phyloP scores from a whole-genome alignment of 2,329 filamentous ascomycete species.

The Diaporthe vaccinii region DNA sequence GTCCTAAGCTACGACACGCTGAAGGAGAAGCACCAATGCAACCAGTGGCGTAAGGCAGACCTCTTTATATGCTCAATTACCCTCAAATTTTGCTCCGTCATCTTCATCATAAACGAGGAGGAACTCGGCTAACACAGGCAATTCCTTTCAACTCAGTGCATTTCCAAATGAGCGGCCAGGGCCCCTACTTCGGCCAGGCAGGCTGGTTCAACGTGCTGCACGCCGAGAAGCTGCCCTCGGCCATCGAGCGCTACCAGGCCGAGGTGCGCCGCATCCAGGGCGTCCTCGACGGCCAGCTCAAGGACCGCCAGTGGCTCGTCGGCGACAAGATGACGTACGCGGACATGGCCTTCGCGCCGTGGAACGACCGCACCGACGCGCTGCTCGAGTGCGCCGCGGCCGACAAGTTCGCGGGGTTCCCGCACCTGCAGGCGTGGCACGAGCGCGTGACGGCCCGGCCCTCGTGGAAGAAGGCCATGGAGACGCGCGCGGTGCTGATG shows the following conservation, averaged over 20 bases:
- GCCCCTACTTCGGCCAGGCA: conserved; percentile 58
- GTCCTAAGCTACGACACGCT: conserved; percentile 51
- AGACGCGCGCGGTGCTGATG: conserved; percentile 39
- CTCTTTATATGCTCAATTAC: background rate
- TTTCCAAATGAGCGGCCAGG: conserved; percentile 58
- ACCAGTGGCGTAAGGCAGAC: conserved; percentile 45
- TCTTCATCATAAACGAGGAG: background rate
- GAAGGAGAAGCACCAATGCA: conserved; percentile 51
- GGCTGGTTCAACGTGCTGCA: conserved; percentile 54
- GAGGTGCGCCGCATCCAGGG: conserved; percentile 61
- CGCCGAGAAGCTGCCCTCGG: conserved; percentile 58
- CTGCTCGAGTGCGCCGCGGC: conserved; percentile 16
- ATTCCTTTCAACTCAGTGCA: conserved; percentile 44
- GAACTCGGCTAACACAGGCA: background rate
- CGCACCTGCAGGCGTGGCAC: conserved; percentile 43
- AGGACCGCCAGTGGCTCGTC: conserved; percentile 53
- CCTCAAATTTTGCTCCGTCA: background rate
- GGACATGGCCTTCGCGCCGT: conserved; percentile 44
- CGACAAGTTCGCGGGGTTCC: conserved; percentile 41
- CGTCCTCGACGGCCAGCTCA: conserved; percentile 59
- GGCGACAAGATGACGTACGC: conserved; percentile 54
- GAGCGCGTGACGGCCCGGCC: conserved; percentile 42
- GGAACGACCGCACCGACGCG: conserved; percentile 40
- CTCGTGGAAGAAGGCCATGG: conserved; percentile 42
- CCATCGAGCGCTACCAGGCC: conserved; percentile 59